phyloP scores from a whole-genome alignment of 2,329 filamentous ascomycete species.

The Orbilia ellipsospora region DNA sequence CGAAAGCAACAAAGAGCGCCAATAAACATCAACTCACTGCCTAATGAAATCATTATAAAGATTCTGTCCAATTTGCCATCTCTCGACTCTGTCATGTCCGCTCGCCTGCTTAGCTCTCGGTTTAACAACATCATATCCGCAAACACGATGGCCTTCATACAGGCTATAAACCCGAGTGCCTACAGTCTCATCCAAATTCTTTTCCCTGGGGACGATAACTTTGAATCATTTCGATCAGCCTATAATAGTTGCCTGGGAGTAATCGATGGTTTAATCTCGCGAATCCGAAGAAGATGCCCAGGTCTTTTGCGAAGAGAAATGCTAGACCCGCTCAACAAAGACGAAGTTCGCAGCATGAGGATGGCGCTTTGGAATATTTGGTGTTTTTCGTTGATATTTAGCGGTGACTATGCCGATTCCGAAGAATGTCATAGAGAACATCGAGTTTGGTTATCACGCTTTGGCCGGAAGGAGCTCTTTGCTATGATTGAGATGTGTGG shows the following conservation, averaged over 20 bases:
- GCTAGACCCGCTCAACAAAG: constrained; percentile 41
- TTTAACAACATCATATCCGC: constrained; percentile 42
- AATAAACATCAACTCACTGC: constrained; percentile 34
- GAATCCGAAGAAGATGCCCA: constrained; percentile 44
- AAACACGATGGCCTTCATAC: constrained; percentile 36
- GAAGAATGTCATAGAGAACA: constrained; percentile 38
- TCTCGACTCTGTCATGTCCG: constrained; percentile 45
- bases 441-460: constrained; percentile 39
- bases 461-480: constrained; percentile 41
- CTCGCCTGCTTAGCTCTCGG: constrained; percentile 26
- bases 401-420: constrained; percentile 28
- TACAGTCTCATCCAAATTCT: constrained; percentile 45
- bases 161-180: constrained; percentile 40
- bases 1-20: constrained; percentile 22
- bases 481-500: constrained; percentile 54
- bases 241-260: constrained; percentile 52
- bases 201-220: constrained; percentile 47
- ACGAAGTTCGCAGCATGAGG: constrained; percentile 46
- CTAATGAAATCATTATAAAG: constrained; percentile 42
- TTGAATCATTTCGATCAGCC: constrained; percentile 48
- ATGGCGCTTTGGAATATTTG: constrained; percentile 54
- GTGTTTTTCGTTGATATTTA: constrained; percentile 48
- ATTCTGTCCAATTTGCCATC: constrained; percentile 46
- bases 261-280: constrained; percentile 48
- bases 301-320: constrained; percentile 45